Percentiles rank a stretch among this genome's conserved stretches.
phyloP scores from a whole-genome alignment of 2,329 filamentous ascomycete species.

The Stylonectria norvegica region DNA sequence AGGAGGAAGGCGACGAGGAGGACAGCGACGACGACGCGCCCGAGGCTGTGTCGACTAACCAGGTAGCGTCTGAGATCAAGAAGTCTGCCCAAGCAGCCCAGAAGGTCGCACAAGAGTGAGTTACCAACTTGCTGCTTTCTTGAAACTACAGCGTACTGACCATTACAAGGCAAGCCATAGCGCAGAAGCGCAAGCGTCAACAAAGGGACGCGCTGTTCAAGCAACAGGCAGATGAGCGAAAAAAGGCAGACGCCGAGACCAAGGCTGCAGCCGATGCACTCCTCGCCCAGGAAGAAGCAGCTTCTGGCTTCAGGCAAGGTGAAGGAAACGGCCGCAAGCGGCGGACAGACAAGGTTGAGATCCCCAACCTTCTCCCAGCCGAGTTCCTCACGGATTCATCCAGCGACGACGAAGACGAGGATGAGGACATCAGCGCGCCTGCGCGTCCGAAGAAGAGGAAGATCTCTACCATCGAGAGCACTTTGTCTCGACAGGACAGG shows the following conservation, averaged over 20 bases:
- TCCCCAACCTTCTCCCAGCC: conserved; percentile 49
- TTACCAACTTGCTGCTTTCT: conserved; percentile 2
- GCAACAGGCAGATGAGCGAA: conserved; percentile 52
- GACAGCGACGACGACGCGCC: conserved; percentile 54
- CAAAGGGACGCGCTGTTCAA: conserved; percentile 53
- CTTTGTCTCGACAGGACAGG: conserved; percentile 36
- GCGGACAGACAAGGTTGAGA: conserved; percentile 32
- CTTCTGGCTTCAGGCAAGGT: not conserved
- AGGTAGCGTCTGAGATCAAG: conserved; percentile 45
- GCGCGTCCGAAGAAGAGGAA: conserved; percentile 41
- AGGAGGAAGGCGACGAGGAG: conserved; percentile 37
- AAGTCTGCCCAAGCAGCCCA: conserved; percentile 45
- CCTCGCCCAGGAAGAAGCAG: conserved; percentile 6
- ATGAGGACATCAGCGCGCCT: conserved; percentile 21
- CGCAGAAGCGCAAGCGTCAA: conserved; percentile 53
- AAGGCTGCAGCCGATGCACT: conserved; percentile 18
- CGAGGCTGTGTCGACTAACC: conserved; percentile 54
- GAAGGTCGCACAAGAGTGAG: conserved; percentile 52
- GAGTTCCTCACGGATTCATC: conserved; percentile 54
- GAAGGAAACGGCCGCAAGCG: conserved; percentile 14
- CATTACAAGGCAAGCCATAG: conserved; percentile 44
- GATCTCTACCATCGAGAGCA: conserved; percentile 39
- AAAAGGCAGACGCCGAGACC: conserved; percentile 30
- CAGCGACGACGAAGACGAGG: conserved; percentile 38
- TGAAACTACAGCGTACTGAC: not conserved